phyloP scores from a whole-genome alignment of 768 basidiomycete genomes.

The Xanthoconium stramineum region DNA sequence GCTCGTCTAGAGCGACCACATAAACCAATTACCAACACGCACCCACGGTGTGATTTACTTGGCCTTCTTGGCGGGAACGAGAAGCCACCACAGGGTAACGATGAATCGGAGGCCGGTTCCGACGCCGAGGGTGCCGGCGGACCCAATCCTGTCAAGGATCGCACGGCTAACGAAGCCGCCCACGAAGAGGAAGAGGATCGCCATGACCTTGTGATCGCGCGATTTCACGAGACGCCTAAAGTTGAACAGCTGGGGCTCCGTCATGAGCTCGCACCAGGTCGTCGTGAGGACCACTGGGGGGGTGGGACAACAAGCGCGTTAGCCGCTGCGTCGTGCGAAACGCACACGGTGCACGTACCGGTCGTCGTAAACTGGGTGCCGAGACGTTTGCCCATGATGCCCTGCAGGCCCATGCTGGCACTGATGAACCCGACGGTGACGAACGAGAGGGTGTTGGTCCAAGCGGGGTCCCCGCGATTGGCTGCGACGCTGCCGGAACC shows the following conservation, averaged over 20 bases:
- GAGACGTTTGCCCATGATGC: constrained; percentile 78
- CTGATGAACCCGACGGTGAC: constrained; percentile 78
- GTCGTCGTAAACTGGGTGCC: constrained; percentile 79
- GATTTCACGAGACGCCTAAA: constrained; percentile 48
- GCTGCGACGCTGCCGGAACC: constrained; percentile 52
- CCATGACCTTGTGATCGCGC: constrained; percentile 72
- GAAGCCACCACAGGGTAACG: constrained; percentile 62
- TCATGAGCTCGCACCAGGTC: constrained; percentile 85
- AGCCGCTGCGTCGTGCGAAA: not conserved
- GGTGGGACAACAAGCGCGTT: not conserved
- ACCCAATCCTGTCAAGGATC: constrained; percentile 56
- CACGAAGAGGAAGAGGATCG: constrained; percentile 63
- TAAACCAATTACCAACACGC: no score
- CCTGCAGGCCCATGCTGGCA: constrained; percentile 74
- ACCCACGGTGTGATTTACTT: not conserved
- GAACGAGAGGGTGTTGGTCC: constrained; percentile 66
- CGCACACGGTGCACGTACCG: constrained; percentile 40
- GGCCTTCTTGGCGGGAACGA: constrained; percentile 42
- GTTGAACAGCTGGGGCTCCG: constrained; percentile 72
- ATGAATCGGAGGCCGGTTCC: constrained; percentile 60
- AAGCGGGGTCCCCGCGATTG: constrained; percentile 59
- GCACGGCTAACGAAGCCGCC: constrained; percentile 71
- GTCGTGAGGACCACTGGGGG: constrained; percentile 74
- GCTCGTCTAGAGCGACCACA: no score
- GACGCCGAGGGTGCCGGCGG: constrained; percentile 63